phyloP scores from a whole-genome alignment of 2,329 filamentous ascomycete genomes.

The Penicillium decumbens region DNA sequence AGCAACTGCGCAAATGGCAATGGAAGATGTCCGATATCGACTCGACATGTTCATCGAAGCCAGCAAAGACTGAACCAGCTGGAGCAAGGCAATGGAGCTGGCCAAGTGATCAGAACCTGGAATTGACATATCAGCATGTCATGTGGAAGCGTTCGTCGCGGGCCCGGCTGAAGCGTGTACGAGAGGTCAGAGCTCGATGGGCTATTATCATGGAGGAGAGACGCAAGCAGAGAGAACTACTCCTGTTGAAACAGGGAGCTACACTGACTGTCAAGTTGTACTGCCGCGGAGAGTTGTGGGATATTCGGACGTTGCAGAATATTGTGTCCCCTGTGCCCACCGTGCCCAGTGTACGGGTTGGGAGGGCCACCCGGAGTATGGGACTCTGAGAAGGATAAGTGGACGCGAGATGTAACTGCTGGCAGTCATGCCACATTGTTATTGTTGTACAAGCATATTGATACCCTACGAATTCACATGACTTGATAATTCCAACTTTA shows the following conservation, averaged over 20 bases:
- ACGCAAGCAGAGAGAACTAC: conserved; percentile 11
- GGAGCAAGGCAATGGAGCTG: conserved; percentile 5
- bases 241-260: conserved; percentile 3
- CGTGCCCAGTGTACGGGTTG: conserved; percentile 3
- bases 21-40: conserved; percentile 15
- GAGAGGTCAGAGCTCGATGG: conserved; percentile 12
- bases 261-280: conserved; percentile 15
- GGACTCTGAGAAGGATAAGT: neutral
- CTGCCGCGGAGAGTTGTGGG: conserved; percentile 13
- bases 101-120: conserved; percentile 10
- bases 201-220: conserved; percentile 18
- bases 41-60: neutral
- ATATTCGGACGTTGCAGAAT: conserved; percentile 12
- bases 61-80: neutral
- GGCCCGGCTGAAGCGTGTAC: conserved; percentile 6
- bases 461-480: neutral
- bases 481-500: neutral
- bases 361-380: conserved; percentile 7
- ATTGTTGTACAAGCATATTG: neutral
- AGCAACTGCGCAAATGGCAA: conserved; percentile 26
- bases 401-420: neutral
- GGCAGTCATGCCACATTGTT: neutral
- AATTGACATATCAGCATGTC: conserved; percentile 12
- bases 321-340: neutral
- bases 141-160: conserved; percentile 13